These are phyloP conservation scores for Schizophyllum commune DNA, from an alignment of 1,284 basidiomycete species.

Conservation along the genomic window DNA sequence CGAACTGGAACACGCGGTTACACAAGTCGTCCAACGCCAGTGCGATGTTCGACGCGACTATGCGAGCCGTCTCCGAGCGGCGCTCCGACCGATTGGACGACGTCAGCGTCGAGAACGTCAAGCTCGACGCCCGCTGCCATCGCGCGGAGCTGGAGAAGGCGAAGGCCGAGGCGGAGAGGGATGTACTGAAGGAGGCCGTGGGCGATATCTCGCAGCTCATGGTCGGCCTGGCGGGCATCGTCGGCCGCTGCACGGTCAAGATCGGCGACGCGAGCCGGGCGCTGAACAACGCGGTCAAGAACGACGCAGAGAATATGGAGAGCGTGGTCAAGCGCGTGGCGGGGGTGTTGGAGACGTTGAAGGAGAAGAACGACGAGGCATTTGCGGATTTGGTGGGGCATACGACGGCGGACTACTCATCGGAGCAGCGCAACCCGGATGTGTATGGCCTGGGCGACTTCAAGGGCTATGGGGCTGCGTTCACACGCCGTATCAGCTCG, in stretches of 20 bases:
- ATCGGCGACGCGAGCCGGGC: constrained; percentile 57
- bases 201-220: constrained; percentile 60
- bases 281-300: constrained; percentile 31
- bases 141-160: constrained; percentile 68
- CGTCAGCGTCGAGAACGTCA: constrained; percentile 63
- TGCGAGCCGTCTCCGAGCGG: constrained; percentile 75
- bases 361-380: constrained; percentile 59
- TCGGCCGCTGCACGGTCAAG: constrained; percentile 74
- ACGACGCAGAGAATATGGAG: constrained; percentile 15
- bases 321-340: constrained; percentile 38
- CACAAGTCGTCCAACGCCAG: constrained; percentile 68
- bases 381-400: constrained; percentile 61
- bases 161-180: constrained; percentile 63
- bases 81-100: constrained; percentile 76
- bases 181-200: constrained; percentile 59
- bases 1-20: constrained; percentile 51
- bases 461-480: constrained; percentile 33
- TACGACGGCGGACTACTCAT: constrained; percentile 47
- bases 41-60: constrained; percentile 77
- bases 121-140: constrained; percentile 59
- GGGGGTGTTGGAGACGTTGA: constrained; percentile 43
- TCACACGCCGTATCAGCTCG: constrained; percentile 38
- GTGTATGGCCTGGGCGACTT: constrained; percentile 37
- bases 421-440: constrained; percentile 16
- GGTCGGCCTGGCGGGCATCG: constrained; percentile 66